Evolutionary conservation across 495 filamentous ascomycete genomes (phyloP), one percentile per base, ranked within the genome.

Genomic region (Aspergillus cristatus): DNA sequence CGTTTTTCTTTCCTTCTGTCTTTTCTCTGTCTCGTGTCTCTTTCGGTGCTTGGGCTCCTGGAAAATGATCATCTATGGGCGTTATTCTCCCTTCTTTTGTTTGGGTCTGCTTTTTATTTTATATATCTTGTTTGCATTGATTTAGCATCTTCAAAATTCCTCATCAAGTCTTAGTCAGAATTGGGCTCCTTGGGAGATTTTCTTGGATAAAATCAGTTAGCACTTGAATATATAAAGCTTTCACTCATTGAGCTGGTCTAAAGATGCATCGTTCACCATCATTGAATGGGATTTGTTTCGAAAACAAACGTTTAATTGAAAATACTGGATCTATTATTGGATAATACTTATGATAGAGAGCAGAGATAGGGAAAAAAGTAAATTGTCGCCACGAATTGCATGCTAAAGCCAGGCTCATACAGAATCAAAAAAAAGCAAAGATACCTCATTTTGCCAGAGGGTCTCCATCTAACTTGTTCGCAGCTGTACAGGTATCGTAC

Each of bases 401-500:
- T 45, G 45, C 41, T 40, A 46, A 39, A 46, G 15, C 20, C 20
- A 24, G n/a, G n/a, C n/a, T n/a, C n/a, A n/a, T n/a, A n/a, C n/a
- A 24, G 20, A 24, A 24, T 24, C 20, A 28, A 37, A 35, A 45
- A 32, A 6, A 35, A 37, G 4, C 28, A 30, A 8, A 24, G 42
- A 37, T 24, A 34, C 33, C 40, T 51, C 20, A 51, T 40, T 25
- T 24, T 24, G 20, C 32, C 32, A 41, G 42, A 14, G 22, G 38
- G 28, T 32, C 31, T 32, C 45, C 38, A 42, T 22, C 34, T 32
- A 36, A 35, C 41, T 42, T 32, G 15, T 42, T 44, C 32, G 38
- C 48, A 36, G 40, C 63, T 65, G 57, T 65, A 65, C 63, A 67
- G 53, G 42, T 67, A 65, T 67, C 63, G 60, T 67, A 67, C 61